Evolutionary conservation across 2,329 filamentous ascomycete species (phyloP).

Genomic region (Hymenoscyphus fraxineus): DNA sequence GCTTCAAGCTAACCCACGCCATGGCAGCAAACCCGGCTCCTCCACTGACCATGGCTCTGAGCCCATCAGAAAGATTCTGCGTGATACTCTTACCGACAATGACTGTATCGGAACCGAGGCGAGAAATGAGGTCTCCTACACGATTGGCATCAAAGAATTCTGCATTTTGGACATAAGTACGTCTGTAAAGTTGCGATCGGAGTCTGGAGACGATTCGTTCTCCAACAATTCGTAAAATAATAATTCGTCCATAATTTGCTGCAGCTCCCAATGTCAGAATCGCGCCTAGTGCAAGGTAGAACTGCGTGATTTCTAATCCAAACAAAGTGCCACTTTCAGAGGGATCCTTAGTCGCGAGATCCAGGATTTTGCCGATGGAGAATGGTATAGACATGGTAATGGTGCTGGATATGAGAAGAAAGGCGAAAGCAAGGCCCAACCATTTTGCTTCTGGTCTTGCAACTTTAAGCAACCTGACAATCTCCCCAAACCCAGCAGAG

Average conservation of each 20-base stretch:
- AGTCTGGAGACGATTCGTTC: conserved; percentile 90
- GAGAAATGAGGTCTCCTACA: conserved; percentile 92
- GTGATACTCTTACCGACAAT: conserved; percentile 99
- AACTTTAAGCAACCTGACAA: conserved; percentile 85
- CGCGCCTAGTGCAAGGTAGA: conserved; percentile 75
- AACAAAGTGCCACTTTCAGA: conserved; percentile 69
- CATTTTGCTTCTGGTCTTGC: conserved; percentile 79
- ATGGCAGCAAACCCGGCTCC: conserved; percentile 86
- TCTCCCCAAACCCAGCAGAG: conserved; percentile 66
- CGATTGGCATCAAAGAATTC: conserved; percentile 99
- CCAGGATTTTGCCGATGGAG: conserved; percentile 92
- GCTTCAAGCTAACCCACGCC: conserved; percentile 89
- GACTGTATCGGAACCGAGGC: conserved; percentile 91
- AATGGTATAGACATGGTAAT: conserved; percentile 97
- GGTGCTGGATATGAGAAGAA: conserved; percentile 82
- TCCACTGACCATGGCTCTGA: conserved; percentile 85
- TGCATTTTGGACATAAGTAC: conserved; percentile 94
- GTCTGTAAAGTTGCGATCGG: conserved; percentile 82
- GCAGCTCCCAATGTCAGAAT: conserved; percentile 79
- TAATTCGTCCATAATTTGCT: conserved; percentile 91
- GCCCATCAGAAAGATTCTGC: conserved; percentile 94
- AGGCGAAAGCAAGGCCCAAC: conserved; percentile 73
- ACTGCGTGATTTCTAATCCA: conserved; percentile 78
- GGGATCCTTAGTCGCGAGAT: conserved; percentile 75
- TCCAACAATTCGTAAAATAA: conserved; percentile 88